These are phyloP conservation scores for Diaporthe sp. DNA, from an alignment of 2,329 filamentous ascomycete genomes.

Conservation along the genomic window DNA sequence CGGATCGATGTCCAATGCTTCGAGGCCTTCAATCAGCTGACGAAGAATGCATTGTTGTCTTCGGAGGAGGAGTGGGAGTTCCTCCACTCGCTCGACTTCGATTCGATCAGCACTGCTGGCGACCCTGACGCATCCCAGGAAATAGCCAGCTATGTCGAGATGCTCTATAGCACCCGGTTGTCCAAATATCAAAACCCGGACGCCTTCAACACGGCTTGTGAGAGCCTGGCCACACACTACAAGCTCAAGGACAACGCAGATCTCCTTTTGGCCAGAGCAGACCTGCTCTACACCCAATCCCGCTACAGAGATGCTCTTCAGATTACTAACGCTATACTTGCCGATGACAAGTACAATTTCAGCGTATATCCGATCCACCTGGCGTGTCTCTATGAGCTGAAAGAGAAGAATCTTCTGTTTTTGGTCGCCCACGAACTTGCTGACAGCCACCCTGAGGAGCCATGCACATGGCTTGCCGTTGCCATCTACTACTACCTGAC, in stretches of 20 bases:
- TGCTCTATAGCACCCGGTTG: constrained; percentile 94
- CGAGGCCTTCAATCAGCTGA: constrained; percentile 97
- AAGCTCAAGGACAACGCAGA: constrained; percentile 88
- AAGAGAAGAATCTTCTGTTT: constrained; percentile 89
- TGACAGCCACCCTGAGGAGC: constrained; percentile 90
- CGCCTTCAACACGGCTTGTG: constrained; percentile 86
- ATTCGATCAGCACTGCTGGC: constrained; percentile 77
- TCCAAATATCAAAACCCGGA: constrained; percentile 94
- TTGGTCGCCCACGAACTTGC: constrained; percentile 92
- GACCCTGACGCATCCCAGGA: constrained; percentile 78
- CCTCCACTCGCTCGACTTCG: constrained; percentile 89
- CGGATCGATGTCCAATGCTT: constrained; percentile 98
- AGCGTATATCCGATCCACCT: constrained; percentile 90
- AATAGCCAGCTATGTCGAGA: constrained; percentile 92
- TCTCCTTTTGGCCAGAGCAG: constrained; percentile 88
- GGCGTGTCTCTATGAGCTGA: constrained; percentile 89
- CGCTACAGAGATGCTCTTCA: constrained; percentile 87
- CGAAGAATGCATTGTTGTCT: constrained; percentile 93
- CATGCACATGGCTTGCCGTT: constrained; percentile 93
- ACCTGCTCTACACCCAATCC: constrained; percentile 94
- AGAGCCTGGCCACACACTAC: constrained; percentile 94
- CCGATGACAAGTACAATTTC: constrained; percentile 90
- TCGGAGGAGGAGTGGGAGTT: constrained; percentile 91
- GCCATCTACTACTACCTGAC: constrained; percentile 95
- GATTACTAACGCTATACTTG: constrained; percentile 86